Evolutionary conservation across 331 rosid genomes (phyloP), one percentile per base, ranked within the genome.

Genomic region (Quercus phellos): DNA sequence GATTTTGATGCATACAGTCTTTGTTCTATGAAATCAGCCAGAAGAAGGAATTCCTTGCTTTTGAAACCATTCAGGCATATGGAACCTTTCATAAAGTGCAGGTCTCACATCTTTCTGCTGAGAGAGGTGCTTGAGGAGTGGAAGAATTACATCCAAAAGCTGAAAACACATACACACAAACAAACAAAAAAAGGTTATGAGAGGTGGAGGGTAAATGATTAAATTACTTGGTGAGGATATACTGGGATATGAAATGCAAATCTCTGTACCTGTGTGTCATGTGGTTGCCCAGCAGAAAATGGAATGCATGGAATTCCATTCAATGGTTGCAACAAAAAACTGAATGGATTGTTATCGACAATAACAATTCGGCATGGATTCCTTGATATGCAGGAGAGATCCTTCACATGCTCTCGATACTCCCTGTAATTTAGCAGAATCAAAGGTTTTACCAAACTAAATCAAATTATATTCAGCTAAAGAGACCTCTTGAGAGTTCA

Each of bases 61-160:
- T 75, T 85, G 97, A 86, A 94, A 92, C 99, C 99, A 94, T 75
- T 94, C 99, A 34, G 98, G 82, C 99, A 94, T 94, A 80, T 86
- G 96, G 75, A 90, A 94, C 81, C 76, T 90, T 27, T 91, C 91
- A 70, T 85, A 79, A 42, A 92, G 99, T 71, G 85, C 51, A 55
- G 96, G 90, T 67, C 96, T 86, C 69, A 92, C 97, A 67, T 94
- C 98, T 56, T 87, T 86, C 87, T 82, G 87, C 80, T 63, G 76
- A 24, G 97, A 84, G 30, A 94, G 98, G 63, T 80, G 89, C 89
- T 87, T 88, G 55, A 94, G 95, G 84, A 92, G 93, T 5, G 99
- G 99, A 84, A 92, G 99, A 76, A 94, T 84, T 77, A 90, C 95
- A 73, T 90, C 98, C 73, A 92, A 83, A 79, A 94, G 98, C 98